Evolutionary conservation across 352 stramenopile genomes (phyloP).

Genomic region (Pythium chondricola): DNA sequence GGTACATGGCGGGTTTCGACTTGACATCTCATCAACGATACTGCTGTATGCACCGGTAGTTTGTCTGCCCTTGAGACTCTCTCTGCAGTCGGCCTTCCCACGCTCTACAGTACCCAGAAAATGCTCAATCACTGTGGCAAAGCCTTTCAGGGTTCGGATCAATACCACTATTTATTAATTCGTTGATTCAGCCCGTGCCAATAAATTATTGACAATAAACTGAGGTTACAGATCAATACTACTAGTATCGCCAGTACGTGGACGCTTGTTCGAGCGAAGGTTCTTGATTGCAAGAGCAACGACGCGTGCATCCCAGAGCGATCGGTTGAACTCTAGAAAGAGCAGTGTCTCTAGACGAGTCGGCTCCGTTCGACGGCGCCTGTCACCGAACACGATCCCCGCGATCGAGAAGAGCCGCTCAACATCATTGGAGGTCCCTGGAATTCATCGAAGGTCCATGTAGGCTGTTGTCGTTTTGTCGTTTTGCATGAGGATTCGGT

Average conservation of each 20-base stretch:
- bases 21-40: too few relatives aligned
- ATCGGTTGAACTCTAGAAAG: background rate
- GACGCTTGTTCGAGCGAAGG: background rate
- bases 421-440: slow-evolving; percentile 8
- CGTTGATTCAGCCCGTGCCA: background rate
- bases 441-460: slow-evolving; percentile 5
- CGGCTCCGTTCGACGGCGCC: background rate
- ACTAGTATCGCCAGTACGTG: background rate
- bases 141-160: background rate
- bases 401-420: slow-evolving; percentile 6
- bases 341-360: background rate
- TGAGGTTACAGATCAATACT: background rate
- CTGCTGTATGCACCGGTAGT: too few relatives aligned
- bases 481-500: background rate
- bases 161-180: background rate
- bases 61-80: too few relatives aligned
- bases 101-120: too few relatives aligned
- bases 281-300: background rate
- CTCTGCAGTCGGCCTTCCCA: too few relatives aligned
- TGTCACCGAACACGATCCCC: background rate
- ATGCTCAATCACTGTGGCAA: background rate
- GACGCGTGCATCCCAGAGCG: background rate
- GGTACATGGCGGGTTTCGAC: too few relatives aligned
- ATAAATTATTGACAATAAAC: background rate
- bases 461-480: background rate